Conservation (phyloP, 2,329 filamentous ascomycete genomes). For the Cordyceps pruinosa region DNA sequence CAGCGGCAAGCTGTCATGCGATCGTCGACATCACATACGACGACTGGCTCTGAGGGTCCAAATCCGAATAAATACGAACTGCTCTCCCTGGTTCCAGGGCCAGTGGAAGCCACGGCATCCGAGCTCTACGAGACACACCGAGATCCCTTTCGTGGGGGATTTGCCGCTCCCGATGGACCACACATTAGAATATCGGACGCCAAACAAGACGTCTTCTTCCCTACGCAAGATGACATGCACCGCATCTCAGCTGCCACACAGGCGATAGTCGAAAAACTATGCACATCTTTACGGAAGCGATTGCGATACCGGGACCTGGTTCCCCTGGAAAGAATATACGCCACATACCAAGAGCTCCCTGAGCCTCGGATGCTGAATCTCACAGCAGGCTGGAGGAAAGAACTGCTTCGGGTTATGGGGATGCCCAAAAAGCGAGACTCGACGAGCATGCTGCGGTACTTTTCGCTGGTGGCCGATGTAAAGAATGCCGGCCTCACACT, state of each 20-base stretch:
- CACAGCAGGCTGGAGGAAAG: slow-evolving; percentile 47
- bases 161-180: slow-evolving; percentile 44
- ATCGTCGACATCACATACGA: not conserved
- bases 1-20: not conserved
- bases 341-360: slow-evolving; percentile 43
- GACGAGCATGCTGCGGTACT: slow-evolving; percentile 70
- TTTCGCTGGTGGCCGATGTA: slow-evolving; percentile 78
- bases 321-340: slow-evolving; percentile 40
- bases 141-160: slow-evolving; percentile 48
- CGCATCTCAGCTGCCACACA: slow-evolving; percentile 29
- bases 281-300: slow-evolving; percentile 32
- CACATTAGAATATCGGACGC: slow-evolving; percentile 44
- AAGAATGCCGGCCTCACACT: slow-evolving; percentile 65
- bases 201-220: slow-evolving; percentile 40
- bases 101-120: slow-evolving; percentile 40
- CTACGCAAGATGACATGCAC: slow-evolving; percentile 34
- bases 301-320: slow-evolving; percentile 35
- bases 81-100: slow-evolving; percentile 45
- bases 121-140: slow-evolving; percentile 46
- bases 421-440: slow-evolving; percentile 50
- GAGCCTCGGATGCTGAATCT: slow-evolving; percentile 47
- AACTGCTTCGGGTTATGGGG: slow-evolving; percentile 62
- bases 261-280: slow-evolving; percentile 32
- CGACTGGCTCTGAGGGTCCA: slow-evolving; percentile 12
- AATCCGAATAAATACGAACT: slow-evolving; percentile 35